Base-by-base conservation (phyloP, 176 grass and related monocot genomes). In the Cenchrus purpureus region DNA sequence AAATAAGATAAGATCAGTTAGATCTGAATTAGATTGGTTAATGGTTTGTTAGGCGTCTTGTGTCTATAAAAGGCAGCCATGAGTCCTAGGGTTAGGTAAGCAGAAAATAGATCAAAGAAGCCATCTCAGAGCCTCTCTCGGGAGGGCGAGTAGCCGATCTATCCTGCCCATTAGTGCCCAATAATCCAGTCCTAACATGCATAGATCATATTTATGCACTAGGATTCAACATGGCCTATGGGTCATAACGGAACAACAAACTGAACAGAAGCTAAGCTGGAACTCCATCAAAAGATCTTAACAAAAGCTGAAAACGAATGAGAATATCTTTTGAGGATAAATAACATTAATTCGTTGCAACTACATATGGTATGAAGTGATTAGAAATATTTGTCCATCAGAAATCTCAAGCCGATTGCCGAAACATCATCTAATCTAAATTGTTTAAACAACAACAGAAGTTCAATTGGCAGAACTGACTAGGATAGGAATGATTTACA, bases 301-400 rank as follows among this genome's bases (percentile, higher is more conserved):
- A 62, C 8, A 52, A 64, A 37, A 62, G 45, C 73, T n/a, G 9
- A 54, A 71, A 71, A 64, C 45, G 6, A 54, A 44, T 29, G 82
- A 53, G 52, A 37, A 9, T 76, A 17, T 17, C 2, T 79, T 66
- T 67, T 48, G 2, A 71, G 32, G 25, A 58, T 7, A 50, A 61
- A 65, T 56, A 72, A 3, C 32, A 68, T 45, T 68, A 50, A 16
- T 45, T 65, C 40, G 58, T 25, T 61, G 78, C 6, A 84, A 49
- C 40, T 55, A 66, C 16, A 77, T 5, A 89, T 61, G 20, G 71
- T 72, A 15, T 68, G 68, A 79, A 75, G 4, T 86, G 46, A 40
- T 71, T 43, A 3, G 13, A 67, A 84, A 72, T 71, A 71, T 72
- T 63, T 85, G 60, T 86, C 42, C 31, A 65, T 17, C 64, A 78